Evolutionary conservation across 345 rosid species (phyloP).

Genomic region (Erysimum cheiranthoides): DNA sequence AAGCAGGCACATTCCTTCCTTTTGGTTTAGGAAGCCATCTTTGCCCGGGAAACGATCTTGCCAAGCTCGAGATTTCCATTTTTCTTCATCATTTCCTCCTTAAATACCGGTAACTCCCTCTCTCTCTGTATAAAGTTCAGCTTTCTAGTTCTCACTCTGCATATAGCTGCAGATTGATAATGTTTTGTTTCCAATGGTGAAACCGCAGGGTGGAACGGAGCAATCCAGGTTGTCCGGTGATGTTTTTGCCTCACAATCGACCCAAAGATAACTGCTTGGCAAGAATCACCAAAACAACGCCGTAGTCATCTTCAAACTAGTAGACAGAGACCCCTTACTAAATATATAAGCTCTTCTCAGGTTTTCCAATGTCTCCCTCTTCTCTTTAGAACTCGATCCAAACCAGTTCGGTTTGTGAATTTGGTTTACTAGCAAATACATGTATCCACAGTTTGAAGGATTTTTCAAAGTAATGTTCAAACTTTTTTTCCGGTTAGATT

Average conservation of each 20-base stretch:
- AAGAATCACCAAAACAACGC: conserved; percentile 42
- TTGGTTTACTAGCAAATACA: conserved; percentile 14
- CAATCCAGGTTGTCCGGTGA: conserved; percentile 38
- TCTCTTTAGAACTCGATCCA: conserved; percentile 19
- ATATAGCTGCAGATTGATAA: not conserved
- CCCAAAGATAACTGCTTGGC: conserved; percentile 50
- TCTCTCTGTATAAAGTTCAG: conserved; percentile 4
- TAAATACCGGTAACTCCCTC: conserved; percentile 49
- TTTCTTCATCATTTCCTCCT: conserved; percentile 87
- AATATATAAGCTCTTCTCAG: conserved; percentile 16
- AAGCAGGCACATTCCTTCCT: conserved; percentile 77
- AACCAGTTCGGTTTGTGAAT: conserved; percentile 19
- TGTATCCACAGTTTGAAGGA: conserved; percentile 7
- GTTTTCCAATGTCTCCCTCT: conserved; percentile 18
- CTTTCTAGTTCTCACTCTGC: not conserved
- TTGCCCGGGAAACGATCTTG: conserved; percentile 92
- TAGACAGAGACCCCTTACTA: conserved; percentile 1
- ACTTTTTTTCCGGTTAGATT: not conserved
- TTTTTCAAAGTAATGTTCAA: not conserved
- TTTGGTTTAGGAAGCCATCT: conserved; percentile 84
- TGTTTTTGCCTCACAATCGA: conserved; percentile 47
- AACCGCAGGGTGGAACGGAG: conserved; percentile 40
- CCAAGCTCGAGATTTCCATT: conserved; percentile 78
- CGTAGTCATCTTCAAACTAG: conserved; percentile 31
- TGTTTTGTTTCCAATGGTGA: conserved; percentile 16